Evolutionary conservation across 371 early-diverging fungal genomes (phyloP), one percentile per base, ranked within the genome.

Genomic region (Saksenaea oblongispora): DNA sequence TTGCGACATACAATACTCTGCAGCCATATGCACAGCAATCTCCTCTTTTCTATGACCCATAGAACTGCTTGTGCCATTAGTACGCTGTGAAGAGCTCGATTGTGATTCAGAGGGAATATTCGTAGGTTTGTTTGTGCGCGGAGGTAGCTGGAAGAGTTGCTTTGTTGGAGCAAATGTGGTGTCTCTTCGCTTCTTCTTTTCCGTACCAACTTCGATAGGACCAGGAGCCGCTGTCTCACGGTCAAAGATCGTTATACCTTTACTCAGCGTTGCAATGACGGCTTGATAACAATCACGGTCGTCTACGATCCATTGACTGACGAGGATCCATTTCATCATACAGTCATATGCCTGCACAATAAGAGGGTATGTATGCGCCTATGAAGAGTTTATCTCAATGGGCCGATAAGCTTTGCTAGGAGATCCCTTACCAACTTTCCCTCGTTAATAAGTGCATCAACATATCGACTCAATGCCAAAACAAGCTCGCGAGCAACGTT

Each of bases 311-410:
- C 92, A 92, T 53, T 89, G 86, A 2, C 91, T 91, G 13, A 84
- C 73, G 11, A 91, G 67, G 2, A 87, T 82, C 91, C 92, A 92
- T 39, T 86, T 87, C 31, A 87, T 81, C 83, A 91, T 84, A 62
- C 88, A 86, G 59, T 93, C 91, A 62, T 90, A 91, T 0, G 91
- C 91, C 63, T 82, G 82, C 0, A 89, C 86, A 64, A 92, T 88
- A 34, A 89, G 64, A 1, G 79, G 80, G 34, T 84, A 85, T 2
- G 83, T 82, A 4, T 75, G 73, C 2, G 73, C 37, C 70, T 85
- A 54, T 0, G 56, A 13, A 41, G 9, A 34, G 54, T 17, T 17
- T 1, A 44, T 41, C 36, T n/a, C 3, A n/a, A 41, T 42, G 8
- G n/a, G 11, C 10, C 13, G 7, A 11, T 8, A 53, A 17, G 26